These are phyloP conservation scores for Cyclostephanos invisitatus DNA, from an alignment of 108 stramenopile species.

Conservation along the genomic window DNA sequence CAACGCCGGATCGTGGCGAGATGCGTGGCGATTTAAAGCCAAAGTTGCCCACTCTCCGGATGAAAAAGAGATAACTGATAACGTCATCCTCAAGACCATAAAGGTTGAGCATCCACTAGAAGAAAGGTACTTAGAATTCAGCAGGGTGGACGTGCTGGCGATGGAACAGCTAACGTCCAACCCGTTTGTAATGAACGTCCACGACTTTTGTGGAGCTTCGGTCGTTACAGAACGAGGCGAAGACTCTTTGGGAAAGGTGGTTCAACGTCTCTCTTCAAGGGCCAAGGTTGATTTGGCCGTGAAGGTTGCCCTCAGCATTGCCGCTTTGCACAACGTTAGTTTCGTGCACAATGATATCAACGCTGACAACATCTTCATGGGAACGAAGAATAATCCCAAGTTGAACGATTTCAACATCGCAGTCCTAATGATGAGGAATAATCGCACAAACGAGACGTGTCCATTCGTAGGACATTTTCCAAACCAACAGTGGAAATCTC, in stretches of 20 bases:
- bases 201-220: constrained; percentile 75
- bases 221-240: constrained; percentile 50
- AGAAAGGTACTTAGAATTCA: constrained; percentile 82
- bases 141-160: constrained; percentile 63
- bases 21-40: constrained; percentile 23
- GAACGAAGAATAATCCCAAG: constrained; percentile 13
- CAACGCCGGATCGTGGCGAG: constrained; percentile 32
- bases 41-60: background rate
- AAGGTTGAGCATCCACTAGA: constrained; percentile 74
- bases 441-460: constrained; percentile 27
- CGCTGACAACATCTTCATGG: constrained; percentile 42
- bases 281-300: constrained; percentile 45
- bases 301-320: constrained; percentile 60
- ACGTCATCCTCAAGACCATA: constrained; percentile 37
- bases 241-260: constrained; percentile 5
- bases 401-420: constrained; percentile 59
- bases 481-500: constrained; percentile 46
- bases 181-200: constrained; percentile 52
- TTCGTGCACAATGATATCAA: constrained; percentile 58
- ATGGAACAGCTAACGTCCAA: constrained; percentile 70
- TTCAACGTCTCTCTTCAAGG: constrained; percentile 34
- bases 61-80: background rate
- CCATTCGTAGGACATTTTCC: constrained; percentile 44
- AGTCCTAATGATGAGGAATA: constrained; percentile 44
- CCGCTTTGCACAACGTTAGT: constrained; percentile 66